Evolutionary conservation across 2,329 filamentous ascomycete species (phyloP), one percentile per base, ranked within the genome.

Genomic region (Phaeoacremonium minimum): DNA sequence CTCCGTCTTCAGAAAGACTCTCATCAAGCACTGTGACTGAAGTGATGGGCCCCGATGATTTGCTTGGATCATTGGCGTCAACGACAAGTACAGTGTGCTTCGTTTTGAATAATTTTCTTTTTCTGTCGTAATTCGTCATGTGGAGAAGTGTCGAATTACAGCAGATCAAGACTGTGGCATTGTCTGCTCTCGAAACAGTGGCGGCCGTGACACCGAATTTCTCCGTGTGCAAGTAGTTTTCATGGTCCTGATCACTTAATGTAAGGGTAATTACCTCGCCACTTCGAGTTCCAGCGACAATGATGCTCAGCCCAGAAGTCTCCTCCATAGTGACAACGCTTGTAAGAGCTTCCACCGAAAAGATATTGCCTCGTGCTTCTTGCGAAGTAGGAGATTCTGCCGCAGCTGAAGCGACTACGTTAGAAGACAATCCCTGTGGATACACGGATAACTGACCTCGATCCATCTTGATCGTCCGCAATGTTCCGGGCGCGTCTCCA

Each of bases 11-110:
- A 3, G 64, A 64, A 13, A 74, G 47, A 19, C 61, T 57, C 29
- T 57, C 46, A 7, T 53, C 49, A 11, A 78, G 53, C 19, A 61
- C 66, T 7, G 66, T 58, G 4, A 70, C 63, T 2, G 67, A 70
- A 35, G 69, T 67, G 9, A 81, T 60, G 3, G 60, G 59, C 3
- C 73, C 69, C 4, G 72, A 63, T 7, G 57, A 49, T 43, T 71
- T 59, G 20, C 60, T 66, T 7, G 61, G 51, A 30, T 76, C 66
- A 20, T 61, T 63, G 2, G 62, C 63, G 46, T 79, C 72, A 3
- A 71, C 71, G 2, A 71, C 60, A 65, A 71, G 77, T 12, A 82
- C 60, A 32, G 60, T 60, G 11, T 64, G 55, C 40, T 66, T 73
- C 3, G 55, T 52, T 32, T 57, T 53, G 36, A 69, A 71, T 15